These are phyloP conservation scores for Takashimella koratensis DNA, from an alignment of 1,284 basidiomycete species.

Conservation along the genomic window DNA sequence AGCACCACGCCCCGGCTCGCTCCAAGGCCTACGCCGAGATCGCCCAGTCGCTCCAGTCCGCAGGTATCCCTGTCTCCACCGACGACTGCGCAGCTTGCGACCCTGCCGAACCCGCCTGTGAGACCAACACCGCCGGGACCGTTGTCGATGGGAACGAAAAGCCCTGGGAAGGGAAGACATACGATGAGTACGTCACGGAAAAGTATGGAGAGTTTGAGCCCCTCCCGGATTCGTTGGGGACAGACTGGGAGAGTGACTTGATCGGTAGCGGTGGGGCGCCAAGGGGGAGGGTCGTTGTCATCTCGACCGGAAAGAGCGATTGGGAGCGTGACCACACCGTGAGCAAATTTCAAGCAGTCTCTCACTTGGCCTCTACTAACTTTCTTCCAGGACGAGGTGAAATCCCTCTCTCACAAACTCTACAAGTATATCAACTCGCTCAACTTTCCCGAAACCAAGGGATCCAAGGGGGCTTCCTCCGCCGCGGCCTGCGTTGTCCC, in stretches of 20 bases:
- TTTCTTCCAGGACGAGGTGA: constrained; percentile 52
- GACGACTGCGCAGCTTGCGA: constrained; percentile 70
- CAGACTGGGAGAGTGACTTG: constrained; percentile 74
- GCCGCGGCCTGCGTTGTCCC: constrained; percentile 29
- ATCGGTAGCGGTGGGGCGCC: constrained; percentile 78
- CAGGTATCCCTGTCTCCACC: constrained; percentile 63
- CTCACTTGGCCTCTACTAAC: background rate
- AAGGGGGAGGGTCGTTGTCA: constrained; percentile 71
- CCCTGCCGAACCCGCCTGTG: constrained; percentile 65
- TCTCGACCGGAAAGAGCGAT: constrained; percentile 82
- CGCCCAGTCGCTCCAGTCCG: constrained; percentile 48
- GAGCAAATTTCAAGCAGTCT: constrained; percentile 5
- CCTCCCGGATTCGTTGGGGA: constrained; percentile 64
- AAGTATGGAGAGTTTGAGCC: constrained; percentile 62
- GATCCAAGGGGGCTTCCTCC: constrained; percentile 8
- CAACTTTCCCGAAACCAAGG: constrained; percentile 16
- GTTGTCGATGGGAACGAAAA: constrained; percentile 20
- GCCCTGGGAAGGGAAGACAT: constrained; percentile 36
- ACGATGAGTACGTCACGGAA: constrained; percentile 29
- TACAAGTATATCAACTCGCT: constrained; percentile 19
- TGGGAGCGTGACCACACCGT: constrained; percentile 73
- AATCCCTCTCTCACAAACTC: constrained; percentile 65
- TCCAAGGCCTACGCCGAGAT: constrained; percentile 34
- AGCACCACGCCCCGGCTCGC: constrained; percentile 28
- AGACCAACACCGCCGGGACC: constrained; percentile 28